Conservation (phyloP, 441 rosid genomes). For the Viola pubescens region DNA sequence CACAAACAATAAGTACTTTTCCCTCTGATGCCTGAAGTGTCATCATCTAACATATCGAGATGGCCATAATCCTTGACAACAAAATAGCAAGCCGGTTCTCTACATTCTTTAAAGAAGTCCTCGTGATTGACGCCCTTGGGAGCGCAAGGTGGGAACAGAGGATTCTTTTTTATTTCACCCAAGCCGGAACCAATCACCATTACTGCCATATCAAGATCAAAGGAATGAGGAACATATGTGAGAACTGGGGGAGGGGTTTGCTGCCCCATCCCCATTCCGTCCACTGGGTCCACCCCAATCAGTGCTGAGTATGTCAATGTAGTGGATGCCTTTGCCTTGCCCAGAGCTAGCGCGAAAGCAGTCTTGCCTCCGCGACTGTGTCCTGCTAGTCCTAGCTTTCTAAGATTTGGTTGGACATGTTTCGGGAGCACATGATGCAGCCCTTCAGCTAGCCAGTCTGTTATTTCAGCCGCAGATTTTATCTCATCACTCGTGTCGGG, state of each 20-base stretch:
- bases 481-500: slow-evolving; percentile 58
- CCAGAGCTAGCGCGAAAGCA: slow-evolving; percentile 60
- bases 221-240: slow-evolving; percentile 59
- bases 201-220: slow-evolving; percentile 50
- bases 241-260: slow-evolving; percentile 78
- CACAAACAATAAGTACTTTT: slow-evolving; percentile 65
- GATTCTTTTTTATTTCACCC: slow-evolving; percentile 53
- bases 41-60: slow-evolving; percentile 79
- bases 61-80: slow-evolving; percentile 76
- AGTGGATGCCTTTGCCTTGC: slow-evolving; percentile 36
- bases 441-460: slow-evolving; percentile 56
- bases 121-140: slow-evolving; percentile 78
- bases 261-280: slow-evolving; percentile 65
- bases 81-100: slow-evolving; percentile 58
- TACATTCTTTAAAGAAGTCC: slow-evolving; percentile 66
- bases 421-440: slow-evolving; percentile 43
- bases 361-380: slow-evolving; percentile 91
- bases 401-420: slow-evolving; percentile 43
- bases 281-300: slow-evolving; percentile 82
- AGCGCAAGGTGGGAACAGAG: slow-evolving; percentile 74
- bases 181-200: slow-evolving; percentile 79
- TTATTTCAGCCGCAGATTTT: slow-evolving; percentile 39
- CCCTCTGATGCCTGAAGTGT: slow-evolving; percentile 67
- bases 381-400: slow-evolving; percentile 67
- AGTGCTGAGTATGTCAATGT: slow-evolving; percentile 46